Conservation (phyloP, 2,329 filamentous ascomycete genomes). For the Tolypocladium tropicale region DNA sequence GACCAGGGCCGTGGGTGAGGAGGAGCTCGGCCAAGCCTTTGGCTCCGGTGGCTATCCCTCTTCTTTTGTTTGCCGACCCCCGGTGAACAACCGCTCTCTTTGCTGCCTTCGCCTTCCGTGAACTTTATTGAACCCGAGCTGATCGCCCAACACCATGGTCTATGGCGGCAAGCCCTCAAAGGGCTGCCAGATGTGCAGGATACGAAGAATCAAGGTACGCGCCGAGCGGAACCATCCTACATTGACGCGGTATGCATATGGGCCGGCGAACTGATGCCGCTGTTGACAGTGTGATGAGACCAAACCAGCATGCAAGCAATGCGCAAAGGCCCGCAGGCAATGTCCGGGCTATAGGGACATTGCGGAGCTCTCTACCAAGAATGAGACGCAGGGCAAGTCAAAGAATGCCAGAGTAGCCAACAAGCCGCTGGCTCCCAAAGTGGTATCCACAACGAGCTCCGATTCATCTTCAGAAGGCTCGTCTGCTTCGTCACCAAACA, state of each 20-base stretch:
- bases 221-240: neutral
- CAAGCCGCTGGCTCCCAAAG: conserved; percentile 47
- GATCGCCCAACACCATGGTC: conserved; percentile 35
- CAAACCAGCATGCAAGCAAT: conserved; percentile 54
- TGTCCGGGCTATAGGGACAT: conserved; percentile 60
- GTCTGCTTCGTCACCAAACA: neutral
- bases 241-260: neutral
- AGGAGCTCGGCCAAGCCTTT: conserved; percentile 5
- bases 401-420: conserved; percentile 42
- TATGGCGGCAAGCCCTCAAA: conserved; percentile 54
- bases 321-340: conserved; percentile 47
- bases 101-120: neutral
- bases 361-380: conserved; percentile 41
- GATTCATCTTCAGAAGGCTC: conserved; percentile 16
- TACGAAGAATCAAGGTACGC: conserved; percentile 58
- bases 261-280: neutral
- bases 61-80: neutral
- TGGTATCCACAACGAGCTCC: conserved; percentile 26
- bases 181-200: conserved; percentile 65
- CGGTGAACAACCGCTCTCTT: neutral
- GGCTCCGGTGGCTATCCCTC: neutral
- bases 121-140: neutral
- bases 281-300: conserved; percentile 53
- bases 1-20: neutral
- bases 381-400: conserved; percentile 47